These are phyloP conservation scores for Exophiala sp. DNA, from an alignment of 2,329 filamentous ascomycete species.

Conservation along the genomic window DNA sequence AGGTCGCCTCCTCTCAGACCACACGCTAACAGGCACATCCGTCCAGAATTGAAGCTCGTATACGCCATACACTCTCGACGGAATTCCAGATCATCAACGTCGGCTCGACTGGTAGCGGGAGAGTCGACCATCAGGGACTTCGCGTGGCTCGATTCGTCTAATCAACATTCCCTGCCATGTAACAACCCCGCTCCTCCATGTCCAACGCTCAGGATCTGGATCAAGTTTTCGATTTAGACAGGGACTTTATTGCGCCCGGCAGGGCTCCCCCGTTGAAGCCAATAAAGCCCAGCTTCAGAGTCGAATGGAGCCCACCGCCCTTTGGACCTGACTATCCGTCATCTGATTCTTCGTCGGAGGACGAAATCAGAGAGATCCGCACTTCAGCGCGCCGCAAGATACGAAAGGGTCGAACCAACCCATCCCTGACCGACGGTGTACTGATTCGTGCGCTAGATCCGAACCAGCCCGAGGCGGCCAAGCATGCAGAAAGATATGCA, in stretches of 20 bases:
- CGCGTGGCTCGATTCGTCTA: too few relatives aligned
- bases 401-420: constrained; percentile 32
- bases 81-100: too few relatives aligned
- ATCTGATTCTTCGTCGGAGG: constrained; percentile 22
- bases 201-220: constrained; percentile 16
- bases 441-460: constrained; percentile 61
- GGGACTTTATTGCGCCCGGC: constrained; percentile 14
- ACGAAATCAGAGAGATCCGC: constrained; percentile 4
- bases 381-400: constrained; percentile 26
- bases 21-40: too few relatives aligned
- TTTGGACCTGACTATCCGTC: constrained; percentile 21
- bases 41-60: too few relatives aligned
- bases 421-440: constrained; percentile 57
- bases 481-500: constrained; percentile 49
- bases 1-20: too few relatives aligned
- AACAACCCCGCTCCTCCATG: too few relatives aligned
- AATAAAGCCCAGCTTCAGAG: constrained; percentile 32
- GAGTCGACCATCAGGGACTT: too few relatives aligned
- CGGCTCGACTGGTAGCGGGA: too few relatives aligned
- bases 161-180: too few relatives aligned
- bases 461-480: constrained; percentile 60
- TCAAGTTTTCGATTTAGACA: constrained; percentile 15
- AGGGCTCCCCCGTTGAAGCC: constrained; percentile 36
- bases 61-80: too few relatives aligned
- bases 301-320: constrained; percentile 34